Conservation (phyloP, 257 asterid species). For the Solanum sejunctum region DNA sequence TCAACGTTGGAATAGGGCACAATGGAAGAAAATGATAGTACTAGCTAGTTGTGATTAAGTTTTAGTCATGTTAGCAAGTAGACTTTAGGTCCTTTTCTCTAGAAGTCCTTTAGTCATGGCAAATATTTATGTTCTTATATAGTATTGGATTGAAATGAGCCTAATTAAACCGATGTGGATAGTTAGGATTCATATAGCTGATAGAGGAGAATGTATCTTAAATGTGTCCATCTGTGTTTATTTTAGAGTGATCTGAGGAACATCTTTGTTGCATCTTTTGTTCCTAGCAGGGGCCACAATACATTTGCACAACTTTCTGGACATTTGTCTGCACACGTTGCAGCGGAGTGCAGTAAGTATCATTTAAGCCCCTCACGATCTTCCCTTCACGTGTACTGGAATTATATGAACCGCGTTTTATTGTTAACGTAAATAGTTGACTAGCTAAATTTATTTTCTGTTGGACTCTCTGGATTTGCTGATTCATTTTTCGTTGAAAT, state of each 20-base stretch:
- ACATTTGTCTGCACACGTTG: conserved; percentile 87
- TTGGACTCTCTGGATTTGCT: neutral
- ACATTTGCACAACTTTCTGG: conserved; percentile 87
- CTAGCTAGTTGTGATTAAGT: neutral
- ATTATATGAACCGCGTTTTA: neutral
- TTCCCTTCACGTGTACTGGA: neutral
- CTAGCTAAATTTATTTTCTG: neutral
- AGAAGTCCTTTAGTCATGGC: neutral
- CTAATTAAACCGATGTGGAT: neutral
- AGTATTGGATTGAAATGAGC: neutral
- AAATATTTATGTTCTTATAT: neutral
- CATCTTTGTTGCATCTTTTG: neutral
- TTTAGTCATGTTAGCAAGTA: neutral
- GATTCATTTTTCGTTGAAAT: neutral
- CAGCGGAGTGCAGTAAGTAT: conserved; percentile 93
- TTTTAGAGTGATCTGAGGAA: neutral
- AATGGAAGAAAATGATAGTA: neutral
- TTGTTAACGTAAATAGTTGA: neutral
- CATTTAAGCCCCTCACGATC: neutral
- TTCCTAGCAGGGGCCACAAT: conserved; percentile 80
- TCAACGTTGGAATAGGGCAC: neutral
- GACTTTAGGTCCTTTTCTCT: neutral
- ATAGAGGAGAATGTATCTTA: neutral
- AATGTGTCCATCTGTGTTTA: neutral
- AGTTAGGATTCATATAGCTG: neutral